Evolutionary conservation across 805 yeast genomes (phyloP), one percentile per base, ranked within the genome.

Genomic region (Brettanomyces anomalus): DNA sequence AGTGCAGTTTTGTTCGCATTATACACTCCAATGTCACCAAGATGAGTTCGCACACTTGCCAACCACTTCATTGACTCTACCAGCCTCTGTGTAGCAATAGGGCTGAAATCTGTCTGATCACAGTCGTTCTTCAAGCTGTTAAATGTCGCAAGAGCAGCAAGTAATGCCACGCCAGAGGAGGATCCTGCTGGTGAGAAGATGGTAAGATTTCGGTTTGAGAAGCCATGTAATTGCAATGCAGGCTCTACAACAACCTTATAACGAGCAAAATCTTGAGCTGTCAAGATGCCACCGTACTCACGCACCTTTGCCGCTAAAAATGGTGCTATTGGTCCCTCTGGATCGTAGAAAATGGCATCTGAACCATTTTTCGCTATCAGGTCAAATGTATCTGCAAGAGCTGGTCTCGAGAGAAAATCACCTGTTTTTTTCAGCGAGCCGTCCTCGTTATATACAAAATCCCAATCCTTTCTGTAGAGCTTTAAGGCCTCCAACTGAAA

Each of bases 41-140:
- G 69, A 51, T 86, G 74, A n/a, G 89, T 77, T 48, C 97, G 71
- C 0, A 82, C 90, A 11, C 90, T 73, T 0, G 89, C 85, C 75
- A 87, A 74, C 96, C 96, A 90, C 61, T 90, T 90, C 95, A 90
- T 86, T 3, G 84, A 66, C 62, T 90, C 98, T 10, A 87, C 66
- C 6, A 87, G 56, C 43, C 85, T 69, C 54, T 85, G 97, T 3
- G 79, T 66, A 13, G 74, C 70, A 11, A 72, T 45, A 7, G 70
- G 68, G 20, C 57, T 56, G 54, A 71, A 68, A 48, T 79, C 85
- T 36, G 60, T 65, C 6, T 55, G 56, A 15, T 59, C 56, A 3
- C 62, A 46, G 24, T 60, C 60, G 4, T 47, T 39, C 7, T 33
- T 21, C 49, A 70, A 70, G 14, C 62, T 54, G 47, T 77, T 72